These are phyloP conservation scores for Closterium sp. DNA, from an alignment of 139 green algal genomes.

Conservation along the genomic window DNA sequence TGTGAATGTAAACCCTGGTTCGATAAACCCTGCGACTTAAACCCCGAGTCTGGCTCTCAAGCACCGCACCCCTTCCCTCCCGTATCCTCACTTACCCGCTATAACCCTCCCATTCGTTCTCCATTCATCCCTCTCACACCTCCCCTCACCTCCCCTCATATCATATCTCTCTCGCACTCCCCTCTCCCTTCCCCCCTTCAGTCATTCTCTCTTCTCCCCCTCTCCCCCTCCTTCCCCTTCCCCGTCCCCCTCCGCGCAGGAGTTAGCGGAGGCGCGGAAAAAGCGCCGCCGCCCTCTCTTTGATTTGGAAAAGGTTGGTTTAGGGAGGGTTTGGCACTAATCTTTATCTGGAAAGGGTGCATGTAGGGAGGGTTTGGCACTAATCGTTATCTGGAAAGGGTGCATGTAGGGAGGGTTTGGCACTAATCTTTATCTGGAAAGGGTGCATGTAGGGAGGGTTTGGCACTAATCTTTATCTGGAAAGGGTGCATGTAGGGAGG, in stretches of 20 bases:
- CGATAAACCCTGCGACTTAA: too few species aligned
- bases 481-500: too few species aligned
- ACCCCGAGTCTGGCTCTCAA: too few species aligned
- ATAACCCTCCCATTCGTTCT: neutral
- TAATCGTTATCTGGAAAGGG: too few species aligned
- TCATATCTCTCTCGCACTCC: neutral
- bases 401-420: neutral
- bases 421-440: too few species aligned
- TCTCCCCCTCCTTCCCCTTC: neutral
- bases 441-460: too few species aligned
- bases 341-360: neutral
- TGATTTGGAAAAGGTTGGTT: neutral
- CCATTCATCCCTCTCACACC: neutral
- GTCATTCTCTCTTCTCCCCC: neutral
- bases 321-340: neutral
- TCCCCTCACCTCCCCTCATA: neutral
- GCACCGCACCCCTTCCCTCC: neutral
- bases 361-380: neutral
- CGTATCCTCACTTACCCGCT: neutral
- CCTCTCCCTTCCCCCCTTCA: neutral
- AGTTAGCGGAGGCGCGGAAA: neutral
- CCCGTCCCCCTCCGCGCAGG: neutral
- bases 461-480: too few species aligned
- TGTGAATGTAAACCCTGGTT: too few species aligned
- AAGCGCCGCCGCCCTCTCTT: neutral